Base-by-base conservation (phyloP, 164 flowering plant genomes). In the Piper longum region DNA sequence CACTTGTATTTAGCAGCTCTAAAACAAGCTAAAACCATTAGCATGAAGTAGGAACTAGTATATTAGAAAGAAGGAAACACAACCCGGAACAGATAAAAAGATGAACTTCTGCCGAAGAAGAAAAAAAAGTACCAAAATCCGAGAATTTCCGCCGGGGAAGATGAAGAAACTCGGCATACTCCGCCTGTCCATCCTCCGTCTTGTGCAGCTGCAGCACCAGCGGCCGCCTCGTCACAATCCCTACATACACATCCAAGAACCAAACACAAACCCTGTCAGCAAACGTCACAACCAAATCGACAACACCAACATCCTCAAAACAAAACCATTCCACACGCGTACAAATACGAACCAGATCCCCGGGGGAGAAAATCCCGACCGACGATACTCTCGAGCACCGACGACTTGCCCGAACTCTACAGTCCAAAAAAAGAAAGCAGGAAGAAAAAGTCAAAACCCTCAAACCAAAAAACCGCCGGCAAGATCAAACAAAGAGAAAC, bases 391-490 rank as follows among this genome's bases (percentile, higher is more conserved):
- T 85, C 95, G 73, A 88, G 66, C 61, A 88, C 91, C 43, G 95
- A 88, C 3, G 95, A 88, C 65, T 88, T 88, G 26, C 95, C 95
- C 40, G 95, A 88, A 74, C 95, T 85, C 95, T 88, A 63, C 75
- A 67, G 48, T 44, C 14, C 48, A 64, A 64, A 52, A 48, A 26
- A 11, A 59, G 11, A 44, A 44, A 44, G 48, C 36, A 26, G 48
- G 12, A 48, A 48, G 11, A 2, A 8, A 9, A 64, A n/a, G 69
- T 12, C 45, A 64, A 61, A 61, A 9, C 36, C 36, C 52, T 2
- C 8, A 14, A 48, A 48, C 52, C 4, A 60, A 48, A 41, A 39
- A 41, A 7, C 6, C 13, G n/a, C 7, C 16, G 8, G 12, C 41
- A 14, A 3, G 60, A 59, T 2, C 26, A 66, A 43, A 61, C 14